phyloP scores from a whole-genome alignment of 306 rosid genomes.

The Medicago lupulina region DNA sequence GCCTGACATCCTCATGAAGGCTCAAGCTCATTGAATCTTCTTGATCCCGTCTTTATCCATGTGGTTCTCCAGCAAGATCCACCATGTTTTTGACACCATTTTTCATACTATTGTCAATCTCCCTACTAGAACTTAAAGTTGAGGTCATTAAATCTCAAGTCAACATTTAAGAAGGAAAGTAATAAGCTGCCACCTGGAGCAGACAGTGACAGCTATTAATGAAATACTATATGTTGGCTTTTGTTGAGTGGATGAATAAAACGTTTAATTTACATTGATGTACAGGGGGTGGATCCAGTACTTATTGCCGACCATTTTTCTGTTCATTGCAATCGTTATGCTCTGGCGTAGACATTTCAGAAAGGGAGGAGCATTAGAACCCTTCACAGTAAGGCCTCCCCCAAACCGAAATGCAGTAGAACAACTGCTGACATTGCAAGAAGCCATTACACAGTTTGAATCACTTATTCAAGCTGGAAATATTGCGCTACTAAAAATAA shows the following conservation, averaged over 20 bases:
- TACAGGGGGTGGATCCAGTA: slow-evolving; percentile 92
- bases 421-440: slow-evolving; percentile 85
- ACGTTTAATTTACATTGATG: slow-evolving; percentile 37
- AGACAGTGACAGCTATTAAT: slow-evolving; percentile 28
- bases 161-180: slow-evolving; percentile 26
- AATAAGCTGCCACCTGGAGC: slow-evolving; percentile 32
- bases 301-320: slow-evolving; percentile 64
- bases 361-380: slow-evolving; percentile 62
- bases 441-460: slow-evolving; percentile 79
- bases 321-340: slow-evolving; percentile 66
- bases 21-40: slow-evolving; percentile 13
- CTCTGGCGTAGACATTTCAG: slow-evolving; percentile 71
- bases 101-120: slow-evolving; percentile 29
- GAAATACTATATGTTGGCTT: slow-evolving; percentile 38
- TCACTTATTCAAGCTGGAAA: slow-evolving; percentile 79
- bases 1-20: slow-evolving; percentile 33
- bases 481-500: slow-evolving; percentile 79
- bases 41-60: not conserved
- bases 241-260: slow-evolving; percentile 31
- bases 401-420: slow-evolving; percentile 83
- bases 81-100: slow-evolving; percentile 33
- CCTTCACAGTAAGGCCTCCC: slow-evolving; percentile 71
- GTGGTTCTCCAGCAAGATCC: slow-evolving; percentile 12
- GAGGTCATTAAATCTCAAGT: slow-evolving; percentile 34
- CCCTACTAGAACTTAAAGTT: slow-evolving; percentile 21